Base-by-base conservation (phyloP, 2,329 filamentous ascomycete species). In the Epichloe sibirici region DNA sequence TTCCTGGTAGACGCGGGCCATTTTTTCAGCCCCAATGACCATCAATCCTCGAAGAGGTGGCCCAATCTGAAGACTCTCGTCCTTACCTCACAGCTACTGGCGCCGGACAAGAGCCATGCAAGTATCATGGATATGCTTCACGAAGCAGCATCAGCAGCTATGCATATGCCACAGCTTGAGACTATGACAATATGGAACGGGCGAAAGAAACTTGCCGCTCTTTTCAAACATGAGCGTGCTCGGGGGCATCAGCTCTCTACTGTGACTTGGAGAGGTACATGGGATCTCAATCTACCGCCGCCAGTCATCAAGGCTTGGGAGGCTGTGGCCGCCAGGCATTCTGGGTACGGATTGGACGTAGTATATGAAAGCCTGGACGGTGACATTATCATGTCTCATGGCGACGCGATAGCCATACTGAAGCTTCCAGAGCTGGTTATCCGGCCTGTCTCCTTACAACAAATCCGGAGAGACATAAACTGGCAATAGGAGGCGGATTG, bases 121-220 rank as follows among this genome's bases (percentile, higher is more conserved):
- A 51, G 52, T 44, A 62, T 65, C 44, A 57, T 60, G 51, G 47
- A 60, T 12, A 60, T 67, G 59, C 59, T 65, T 40, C 56, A n/a
- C 50, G 55, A 53, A 37, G 62, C 63, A 25, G 62, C 58, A 42
- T 53, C 52, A n/a, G 58, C 61, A 40, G 50, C 59, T 12, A 28
- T 57, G 17, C 57, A 57, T 52, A 68, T 69, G 60, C 59, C 62
- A 13, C 63, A 49, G 40, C 59, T 66, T 49, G 50, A 61, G 31
- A 63, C 53, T 13, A 60, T 69, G 60, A 62, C 66, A 45, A 51
- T 66, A 21, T 69, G 66, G 66, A 66, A 65, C 51, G 63, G 62
- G 6, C 59, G 56, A 54, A n/a, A 44, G 38, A 58, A 51, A 17
- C 6, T 61, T 21, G 62, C 61, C 48, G 56, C 62, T 52, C 53